phyloP scores from a whole-genome alignment of 1,284 basidiomycete species.

The Lentinula novae-zelandiae region DNA sequence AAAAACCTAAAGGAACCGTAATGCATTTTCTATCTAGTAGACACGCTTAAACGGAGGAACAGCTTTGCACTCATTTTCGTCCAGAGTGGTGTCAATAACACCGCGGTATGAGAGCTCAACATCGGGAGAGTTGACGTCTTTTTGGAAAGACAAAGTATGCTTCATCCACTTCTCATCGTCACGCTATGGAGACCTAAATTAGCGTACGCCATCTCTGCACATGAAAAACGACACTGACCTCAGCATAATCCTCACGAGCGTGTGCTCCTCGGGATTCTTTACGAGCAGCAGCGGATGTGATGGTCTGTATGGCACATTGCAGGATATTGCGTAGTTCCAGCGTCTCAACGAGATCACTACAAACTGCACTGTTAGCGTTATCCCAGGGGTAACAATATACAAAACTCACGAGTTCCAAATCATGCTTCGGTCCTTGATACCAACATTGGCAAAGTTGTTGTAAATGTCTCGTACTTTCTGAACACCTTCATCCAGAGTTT shows the following conservation, averaged over 20 bases:
- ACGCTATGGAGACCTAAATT: constrained; percentile 43
- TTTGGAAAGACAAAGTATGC: constrained; percentile 88
- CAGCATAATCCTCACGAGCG: constrained; percentile 94
- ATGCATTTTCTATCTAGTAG: constrained; percentile 43
- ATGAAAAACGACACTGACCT: constrained; percentile 44
- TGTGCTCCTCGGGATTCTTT: constrained; percentile 98
- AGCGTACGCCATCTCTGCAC: neutral
- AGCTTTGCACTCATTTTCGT: constrained; percentile 93
- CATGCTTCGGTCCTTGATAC: constrained; percentile 97
- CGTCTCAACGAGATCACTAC: constrained; percentile 92
- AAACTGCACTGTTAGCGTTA: constrained; percentile 16
- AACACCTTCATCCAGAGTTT: constrained; percentile 90
- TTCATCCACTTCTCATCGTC: constrained; percentile 94
- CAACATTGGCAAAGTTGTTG: constrained; percentile 85
- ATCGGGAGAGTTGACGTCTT: constrained; percentile 68
- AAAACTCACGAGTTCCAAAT: constrained; percentile 91
- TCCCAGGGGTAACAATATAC: neutral
- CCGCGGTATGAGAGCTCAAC: constrained; percentile 89
- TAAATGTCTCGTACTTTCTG: constrained; percentile 84
- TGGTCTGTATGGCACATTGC: constrained; percentile 94
- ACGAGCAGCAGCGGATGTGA: constrained; percentile 91
- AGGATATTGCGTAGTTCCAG: constrained; percentile 96
- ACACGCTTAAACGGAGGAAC: constrained; percentile 88
- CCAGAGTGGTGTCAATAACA: constrained; percentile 85
- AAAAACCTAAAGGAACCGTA: neutral